A percentile compares a stretch with the other conserved stretches of the same genome.
Conservation (phyloP, 78 protist genomes). For the Polysphondylium violaceum region DNA sequence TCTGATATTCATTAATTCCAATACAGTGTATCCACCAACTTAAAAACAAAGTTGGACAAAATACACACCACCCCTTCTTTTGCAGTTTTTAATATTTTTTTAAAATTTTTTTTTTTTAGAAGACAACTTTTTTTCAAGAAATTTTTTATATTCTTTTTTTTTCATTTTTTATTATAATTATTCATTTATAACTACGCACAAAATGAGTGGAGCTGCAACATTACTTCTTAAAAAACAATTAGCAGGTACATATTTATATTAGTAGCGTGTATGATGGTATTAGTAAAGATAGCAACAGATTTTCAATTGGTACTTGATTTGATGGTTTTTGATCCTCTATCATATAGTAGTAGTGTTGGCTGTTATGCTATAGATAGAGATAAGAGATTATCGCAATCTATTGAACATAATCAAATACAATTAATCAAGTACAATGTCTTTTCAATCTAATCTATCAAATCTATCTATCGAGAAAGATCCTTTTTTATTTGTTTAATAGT, state of each 20-base stretch:
- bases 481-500: too few relatives aligned
- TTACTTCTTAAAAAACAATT: slow-evolving; percentile 34
- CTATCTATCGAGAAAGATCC: too few relatives aligned
- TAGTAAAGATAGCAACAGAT: background rate
- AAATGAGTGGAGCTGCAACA: slow-evolving; percentile 13
- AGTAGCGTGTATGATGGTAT: background rate
- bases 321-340: too few relatives aligned
- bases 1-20: too few relatives aligned
- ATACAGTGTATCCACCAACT: too few relatives aligned
- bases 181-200: background rate
- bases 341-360: too few relatives aligned
- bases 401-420: too few relatives aligned
- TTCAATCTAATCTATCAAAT: too few relatives aligned
- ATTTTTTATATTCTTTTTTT: slow-evolving; percentile 4
- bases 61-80: background rate
- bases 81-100: background rate
- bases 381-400: too few relatives aligned
- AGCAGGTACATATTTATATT: background rate
- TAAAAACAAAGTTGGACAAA: background rate
- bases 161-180: slow-evolving; percentile 4
- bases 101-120: background rate
- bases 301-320: too few relatives aligned
- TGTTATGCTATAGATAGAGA: too few relatives aligned
- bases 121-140: background rate
- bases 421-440: too few relatives aligned